Evolutionary conservation across 768 basidiomycete species (phyloP).

Genomic region (Sporobolomyces phaffii): DNA sequence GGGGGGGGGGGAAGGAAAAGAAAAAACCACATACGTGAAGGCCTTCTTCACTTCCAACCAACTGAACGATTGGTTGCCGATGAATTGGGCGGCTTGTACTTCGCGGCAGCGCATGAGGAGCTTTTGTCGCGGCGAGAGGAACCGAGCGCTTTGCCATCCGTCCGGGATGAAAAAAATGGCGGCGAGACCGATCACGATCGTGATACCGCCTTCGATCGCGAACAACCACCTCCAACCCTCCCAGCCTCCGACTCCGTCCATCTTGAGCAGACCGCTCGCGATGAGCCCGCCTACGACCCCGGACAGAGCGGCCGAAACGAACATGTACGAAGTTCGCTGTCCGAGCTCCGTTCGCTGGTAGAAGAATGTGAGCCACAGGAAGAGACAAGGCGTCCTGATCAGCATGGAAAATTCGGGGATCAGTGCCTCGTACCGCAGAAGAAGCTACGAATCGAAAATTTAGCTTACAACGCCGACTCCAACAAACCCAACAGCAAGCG

Average conservation of each 20-base stretch:
- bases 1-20: too few species aligned
- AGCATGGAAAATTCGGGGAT: too few species aligned
- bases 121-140: slow-evolving; percentile 22
- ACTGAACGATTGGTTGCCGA: slow-evolving; percentile 12
- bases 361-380: slow-evolving; percentile 29
- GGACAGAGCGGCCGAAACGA: slow-evolving; percentile 32
- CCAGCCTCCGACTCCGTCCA: slow-evolving; percentile 26
- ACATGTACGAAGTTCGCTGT: slow-evolving; percentile 29
- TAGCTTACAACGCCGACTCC: slow-evolving; percentile 15
- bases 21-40: too few species aligned
- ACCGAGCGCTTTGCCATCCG: slow-evolving; percentile 12
- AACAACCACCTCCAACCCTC: slow-evolving; percentile 4
- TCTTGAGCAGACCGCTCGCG: slow-evolving; percentile 17
- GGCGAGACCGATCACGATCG: slow-evolving; percentile 19
- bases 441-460: too few species aligned
- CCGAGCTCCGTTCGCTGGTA: slow-evolving; percentile 23
- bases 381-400: slow-evolving; percentile 17
- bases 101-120: slow-evolving; percentile 19
- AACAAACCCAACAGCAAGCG: slow-evolving; percentile 20
- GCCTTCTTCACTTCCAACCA: slow-evolving; percentile 23
- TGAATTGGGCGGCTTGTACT: slow-evolving; percentile 15
- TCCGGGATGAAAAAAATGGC: slow-evolving; percentile 22
- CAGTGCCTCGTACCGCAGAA: too few species aligned
- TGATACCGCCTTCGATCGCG: slow-evolving; percentile 14
- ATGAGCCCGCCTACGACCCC: slow-evolving; percentile 9